phyloP scores from a whole-genome alignment of 176 grass and related monocot species.

The Avena sativa region DNA sequence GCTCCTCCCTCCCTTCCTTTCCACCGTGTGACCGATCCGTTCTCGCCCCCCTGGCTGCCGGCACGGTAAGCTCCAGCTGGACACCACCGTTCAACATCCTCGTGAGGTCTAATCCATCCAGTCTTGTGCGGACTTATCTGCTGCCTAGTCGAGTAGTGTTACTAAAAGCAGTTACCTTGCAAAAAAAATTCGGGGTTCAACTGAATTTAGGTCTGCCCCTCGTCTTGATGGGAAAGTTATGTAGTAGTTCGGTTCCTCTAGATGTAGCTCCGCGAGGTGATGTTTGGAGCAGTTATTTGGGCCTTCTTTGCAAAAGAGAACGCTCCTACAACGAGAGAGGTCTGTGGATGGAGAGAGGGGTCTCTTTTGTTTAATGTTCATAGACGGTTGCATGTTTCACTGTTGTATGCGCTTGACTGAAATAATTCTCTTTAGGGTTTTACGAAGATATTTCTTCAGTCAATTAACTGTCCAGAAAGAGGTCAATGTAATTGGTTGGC shows the following conservation, averaged over 20 bases:
- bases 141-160: background rate
- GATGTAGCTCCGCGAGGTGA: background rate
- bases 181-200: background rate
- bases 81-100: background rate
- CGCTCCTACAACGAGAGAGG: background rate
- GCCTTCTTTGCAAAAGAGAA: background rate
- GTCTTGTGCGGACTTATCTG: background rate
- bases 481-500: background rate
- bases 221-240: background rate
- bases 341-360: background rate
- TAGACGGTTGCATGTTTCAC: background rate
- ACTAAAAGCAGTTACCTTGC: background rate
- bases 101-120: background rate
- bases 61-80: conserved; percentile 3
- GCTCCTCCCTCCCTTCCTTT: background rate
- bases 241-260: background rate
- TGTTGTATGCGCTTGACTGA: background rate
- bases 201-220: background rate
- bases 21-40: background rate
- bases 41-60: background rate
- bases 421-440: background rate
- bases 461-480: background rate
- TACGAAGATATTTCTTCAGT: background rate
- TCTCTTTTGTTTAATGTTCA: background rate
- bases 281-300: background rate